Evolutionary conservation across 805 yeast species (phyloP), one percentile per base, ranked within the genome.

Genomic region (Torulaspora microellipsoides): DNA sequence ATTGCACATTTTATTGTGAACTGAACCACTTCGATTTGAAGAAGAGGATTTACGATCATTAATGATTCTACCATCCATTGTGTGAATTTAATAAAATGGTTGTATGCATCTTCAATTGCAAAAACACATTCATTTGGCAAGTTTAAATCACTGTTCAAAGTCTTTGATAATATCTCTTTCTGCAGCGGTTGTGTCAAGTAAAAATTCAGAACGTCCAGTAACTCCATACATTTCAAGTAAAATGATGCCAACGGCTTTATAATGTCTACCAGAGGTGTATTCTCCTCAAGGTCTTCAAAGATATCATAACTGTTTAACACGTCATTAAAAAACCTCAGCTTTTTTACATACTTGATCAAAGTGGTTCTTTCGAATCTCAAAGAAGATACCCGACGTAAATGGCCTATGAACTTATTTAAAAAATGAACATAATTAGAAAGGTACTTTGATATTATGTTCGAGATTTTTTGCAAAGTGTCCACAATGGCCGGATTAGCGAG

Each of bases 61-160:
- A 61, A 29, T 0, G 67, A 56, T 34, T 62, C 67, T 12, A 59
- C 40, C 59, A 59, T 52, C 68, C 68, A 64, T 45, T 64, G 67
- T 6, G 61, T 59, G 43, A 58, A 63, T 34, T 64, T 64, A 25
- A 62, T 60, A 40, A 58, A 62, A 43, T 59, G 64, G 27, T 60
- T 62, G 40, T 56, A 60, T 7, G 58, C 47, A 25, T 59, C 65
- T 27, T 63, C 64, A 13, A 63, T 52, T 4, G 50, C 43, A 4
- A 44, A 46, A 9, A 60, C 47, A 27, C 59, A 49, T 1, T 45
- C 51, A 2, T 54, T 58, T 11, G 58, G 40, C 8, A 63, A 31
- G 3, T 52, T 49, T 13, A 64, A 32, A 29, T 58, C 55, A 9
- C 42, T 40, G 38, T 64, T 64, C 38, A 64, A 39, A 10, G 68